phyloP scores from a whole-genome alignment of 345 rosid genomes.

The Geranium brycei region DNA sequence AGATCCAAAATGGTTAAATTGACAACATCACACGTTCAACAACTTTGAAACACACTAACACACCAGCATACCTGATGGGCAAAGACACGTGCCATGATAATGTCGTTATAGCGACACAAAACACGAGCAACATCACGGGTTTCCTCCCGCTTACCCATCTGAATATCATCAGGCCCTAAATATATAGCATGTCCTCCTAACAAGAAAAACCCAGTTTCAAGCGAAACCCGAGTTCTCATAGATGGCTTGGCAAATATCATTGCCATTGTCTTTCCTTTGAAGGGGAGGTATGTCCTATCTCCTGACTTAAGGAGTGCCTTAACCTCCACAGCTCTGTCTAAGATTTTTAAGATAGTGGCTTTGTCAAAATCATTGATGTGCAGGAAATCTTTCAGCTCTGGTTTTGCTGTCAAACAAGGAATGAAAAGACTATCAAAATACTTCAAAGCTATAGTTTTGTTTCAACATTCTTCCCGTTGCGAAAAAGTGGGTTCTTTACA shows the following conservation, averaged over 20 bases:
- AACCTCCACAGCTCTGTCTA: slow-evolving; percentile 67
- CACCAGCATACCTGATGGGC: slow-evolving; percentile 97
- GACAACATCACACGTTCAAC: neutral
- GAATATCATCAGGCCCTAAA: slow-evolving; percentile 81
- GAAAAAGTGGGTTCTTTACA: neutral
- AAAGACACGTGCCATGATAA: slow-evolving; percentile 90
- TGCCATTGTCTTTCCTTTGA: slow-evolving; percentile 87
- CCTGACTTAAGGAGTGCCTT: slow-evolving; percentile 79
- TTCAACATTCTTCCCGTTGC: neutral
- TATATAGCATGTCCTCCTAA: slow-evolving; percentile 93
- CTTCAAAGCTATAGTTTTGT: neutral
- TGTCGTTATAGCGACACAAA: slow-evolving; percentile 71
- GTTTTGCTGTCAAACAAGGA: slow-evolving; percentile 27
- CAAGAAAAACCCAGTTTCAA: slow-evolving; percentile 89
- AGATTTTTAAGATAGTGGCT: slow-evolving; percentile 49
- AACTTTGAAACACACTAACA: slow-evolving; percentile 22
- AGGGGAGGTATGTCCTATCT: slow-evolving; percentile 61
- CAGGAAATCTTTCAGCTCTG: slow-evolving; percentile 53
- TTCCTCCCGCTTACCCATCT: slow-evolving; percentile 95
- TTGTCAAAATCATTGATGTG: slow-evolving; percentile 82
- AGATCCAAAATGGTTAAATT: neutral
- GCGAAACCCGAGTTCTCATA: slow-evolving; percentile 91
- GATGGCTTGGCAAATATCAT: slow-evolving; percentile 97
- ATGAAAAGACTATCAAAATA: slow-evolving; percentile 6
- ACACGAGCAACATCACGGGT: slow-evolving; percentile 96